Evolutionary conservation across 1,284 basidiomycete genomes (phyloP).

Genomic region (Pseudozyma thailandica): DNA sequence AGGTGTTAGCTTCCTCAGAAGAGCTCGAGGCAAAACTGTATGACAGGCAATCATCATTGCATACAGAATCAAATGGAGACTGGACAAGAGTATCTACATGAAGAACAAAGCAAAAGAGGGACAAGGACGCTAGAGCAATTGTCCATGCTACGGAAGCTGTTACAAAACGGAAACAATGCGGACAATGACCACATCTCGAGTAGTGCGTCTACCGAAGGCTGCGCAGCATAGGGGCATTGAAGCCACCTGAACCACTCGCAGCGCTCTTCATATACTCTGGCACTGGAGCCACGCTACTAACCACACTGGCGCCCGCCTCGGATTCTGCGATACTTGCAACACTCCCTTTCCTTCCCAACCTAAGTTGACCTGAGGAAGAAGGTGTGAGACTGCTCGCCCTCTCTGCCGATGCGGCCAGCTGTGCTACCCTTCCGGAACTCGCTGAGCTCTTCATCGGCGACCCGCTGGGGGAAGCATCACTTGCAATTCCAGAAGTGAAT

Average conservation of each 20-base stretch:
- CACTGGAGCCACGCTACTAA: constrained; percentile 23
- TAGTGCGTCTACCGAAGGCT: constrained; percentile 15
- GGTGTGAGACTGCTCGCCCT: constrained; percentile 9
- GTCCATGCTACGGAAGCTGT: too few species aligned
- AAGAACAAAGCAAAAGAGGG: too few species aligned
- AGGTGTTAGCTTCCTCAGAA: too few species aligned
- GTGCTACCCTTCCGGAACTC: constrained; percentile 13
- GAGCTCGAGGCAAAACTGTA: too few species aligned
- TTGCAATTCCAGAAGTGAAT: constrained; percentile 21
- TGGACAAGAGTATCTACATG: too few species aligned
- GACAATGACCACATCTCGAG: too few species aligned
- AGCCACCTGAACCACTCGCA: constrained; percentile 13
- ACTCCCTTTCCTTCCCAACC: constrained; percentile 38
- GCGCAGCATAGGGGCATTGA: constrained; percentile 51
- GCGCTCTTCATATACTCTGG: constrained; percentile 48
- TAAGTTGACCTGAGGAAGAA: neutral
- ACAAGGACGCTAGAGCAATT: too few species aligned
- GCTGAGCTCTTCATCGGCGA: constrained; percentile 5
- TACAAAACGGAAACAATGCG: too few species aligned
- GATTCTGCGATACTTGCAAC: constrained; percentile 20
- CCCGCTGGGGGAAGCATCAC: constrained; percentile 6
- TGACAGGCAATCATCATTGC: too few species aligned
- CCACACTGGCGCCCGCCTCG: constrained; percentile 27
- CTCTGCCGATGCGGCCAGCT: constrained; percentile 17
- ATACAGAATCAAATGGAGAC: too few species aligned